phyloP scores from a whole-genome alignment of 208 protist genomes.

The Leishmania aethiopica region DNA sequence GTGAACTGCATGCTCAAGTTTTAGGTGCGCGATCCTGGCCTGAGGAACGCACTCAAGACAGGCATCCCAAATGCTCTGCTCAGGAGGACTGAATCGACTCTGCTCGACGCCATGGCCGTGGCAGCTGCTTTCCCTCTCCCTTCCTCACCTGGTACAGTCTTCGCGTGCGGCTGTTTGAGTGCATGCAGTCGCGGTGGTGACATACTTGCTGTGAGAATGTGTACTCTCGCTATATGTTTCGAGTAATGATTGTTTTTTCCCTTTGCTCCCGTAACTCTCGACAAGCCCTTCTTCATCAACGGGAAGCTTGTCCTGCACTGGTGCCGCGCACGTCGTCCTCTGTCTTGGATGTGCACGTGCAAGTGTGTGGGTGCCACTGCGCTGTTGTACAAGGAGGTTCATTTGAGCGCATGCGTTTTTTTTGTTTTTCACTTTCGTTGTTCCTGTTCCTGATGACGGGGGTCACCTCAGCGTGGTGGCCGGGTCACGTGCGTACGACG shows the following conservation, averaged over 20 bases:
- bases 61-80: background rate
- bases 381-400: conserved; percentile 28
- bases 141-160: background rate
- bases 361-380: conserved; percentile 2
- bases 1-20: conserved; percentile 58
- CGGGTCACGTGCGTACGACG: background rate
- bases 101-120: background rate
- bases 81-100: background rate
- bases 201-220: background rate
- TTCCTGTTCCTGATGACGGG: background rate
- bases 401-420: background rate
- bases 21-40: conserved; percentile 1
- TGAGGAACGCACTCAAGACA: background rate
- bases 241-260: background rate
- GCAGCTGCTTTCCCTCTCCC: background rate
- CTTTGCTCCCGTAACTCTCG: background rate
- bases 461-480: background rate
- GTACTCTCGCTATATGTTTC: background rate
- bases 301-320: background rate
- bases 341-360: background rate
- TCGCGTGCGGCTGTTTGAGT: background rate
- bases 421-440: background rate
- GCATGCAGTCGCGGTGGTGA: background rate
- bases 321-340: background rate
- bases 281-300: conserved; percentile 3